Evolutionary conservation across 805 yeast genomes (phyloP).

Genomic region (Saturnispora halmiae): DNA sequence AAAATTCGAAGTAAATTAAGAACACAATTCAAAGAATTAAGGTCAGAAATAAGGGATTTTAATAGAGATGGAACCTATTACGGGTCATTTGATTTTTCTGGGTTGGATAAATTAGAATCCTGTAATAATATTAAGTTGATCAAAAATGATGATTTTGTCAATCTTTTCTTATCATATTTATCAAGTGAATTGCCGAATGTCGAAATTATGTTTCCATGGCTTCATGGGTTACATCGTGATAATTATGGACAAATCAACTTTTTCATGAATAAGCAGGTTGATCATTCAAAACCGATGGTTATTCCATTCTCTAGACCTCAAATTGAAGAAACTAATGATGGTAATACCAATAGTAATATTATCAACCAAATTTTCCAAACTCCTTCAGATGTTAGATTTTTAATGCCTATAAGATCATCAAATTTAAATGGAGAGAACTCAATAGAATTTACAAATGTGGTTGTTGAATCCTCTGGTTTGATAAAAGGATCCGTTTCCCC

Average conservation of each 20-base stretch:
- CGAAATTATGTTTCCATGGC: constrained; percentile 75
- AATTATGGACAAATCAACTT: constrained; percentile 47
- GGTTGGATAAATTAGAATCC: constrained; percentile 15
- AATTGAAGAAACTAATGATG: constrained; percentile 2
- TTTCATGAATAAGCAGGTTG: constrained; percentile 20
- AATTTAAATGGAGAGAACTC: constrained; percentile 26
- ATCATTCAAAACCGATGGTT: constrained; percentile 9
- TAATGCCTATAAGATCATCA: constrained; percentile 27
- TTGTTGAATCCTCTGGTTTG: constrained; percentile 34
- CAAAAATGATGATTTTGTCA: constrained; percentile 21
- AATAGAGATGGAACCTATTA: no score
- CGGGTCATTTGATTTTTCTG: constrained; percentile 15
- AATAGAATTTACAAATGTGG: constrained; percentile 22
- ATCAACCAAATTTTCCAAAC: constrained; percentile 9
- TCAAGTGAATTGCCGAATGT: constrained; percentile 48
- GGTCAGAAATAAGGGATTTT: not conserved
- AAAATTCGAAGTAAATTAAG: constrained; percentile 22
- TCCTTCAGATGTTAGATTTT: constrained; percentile 20
- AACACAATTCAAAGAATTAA: constrained; percentile 5
- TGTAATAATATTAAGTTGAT: constrained; percentile 18
- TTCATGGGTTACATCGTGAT: constrained; percentile 62
- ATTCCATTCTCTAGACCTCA: constrained; percentile 13
- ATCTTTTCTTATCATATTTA: constrained; percentile 18
- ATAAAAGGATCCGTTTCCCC: constrained; percentile 48
- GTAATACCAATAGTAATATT: not conserved